A percentile compares a stretch with the other conserved stretches of the same genome.
phyloP scores from a whole-genome alignment of 306 rosid genomes.

The Glycine latifolia region DNA sequence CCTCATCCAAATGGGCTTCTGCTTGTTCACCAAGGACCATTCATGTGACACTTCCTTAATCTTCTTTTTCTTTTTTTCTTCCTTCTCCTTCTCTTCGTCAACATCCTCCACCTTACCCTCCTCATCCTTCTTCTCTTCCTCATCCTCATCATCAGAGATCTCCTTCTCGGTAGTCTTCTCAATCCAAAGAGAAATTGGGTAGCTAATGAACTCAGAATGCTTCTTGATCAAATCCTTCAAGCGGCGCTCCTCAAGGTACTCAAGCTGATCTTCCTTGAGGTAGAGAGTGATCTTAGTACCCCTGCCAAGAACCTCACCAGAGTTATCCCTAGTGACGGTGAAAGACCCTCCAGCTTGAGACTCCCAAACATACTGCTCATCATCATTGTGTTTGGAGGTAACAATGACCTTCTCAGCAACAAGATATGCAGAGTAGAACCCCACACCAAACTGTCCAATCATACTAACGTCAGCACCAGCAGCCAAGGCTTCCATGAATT shows the following conservation, averaged over 20 bases:
- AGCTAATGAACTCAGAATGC: constrained; percentile 91
- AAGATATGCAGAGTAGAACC: constrained; percentile 88
- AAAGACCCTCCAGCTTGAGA: constrained; percentile 92
- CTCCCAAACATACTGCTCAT: constrained; percentile 91
- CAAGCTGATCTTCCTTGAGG: constrained; percentile 91
- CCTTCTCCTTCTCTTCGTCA: constrained; percentile 89
- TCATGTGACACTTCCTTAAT: constrained; percentile 86
- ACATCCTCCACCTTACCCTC: constrained; percentile 90
- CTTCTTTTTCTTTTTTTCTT: constrained; percentile 86
- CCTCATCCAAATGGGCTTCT: constrained; percentile 95
- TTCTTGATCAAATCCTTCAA: constrained; percentile 85
- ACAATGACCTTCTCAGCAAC: constrained; percentile 91
- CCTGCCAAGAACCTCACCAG: constrained; percentile 81
- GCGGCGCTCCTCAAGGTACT: constrained; percentile 87
- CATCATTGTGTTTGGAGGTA: constrained; percentile 82
- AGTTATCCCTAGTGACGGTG: constrained; percentile 77
- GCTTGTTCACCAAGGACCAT: constrained; percentile 90
- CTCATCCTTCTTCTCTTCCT: constrained; percentile 92
- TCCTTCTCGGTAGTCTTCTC: constrained; percentile 93
- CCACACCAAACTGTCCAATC: constrained; percentile 95
- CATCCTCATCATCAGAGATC: constrained; percentile 87
- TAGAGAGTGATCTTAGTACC: constrained; percentile 76
- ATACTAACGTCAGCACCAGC: constrained; percentile 97
- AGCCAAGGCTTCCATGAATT: constrained; percentile 90
- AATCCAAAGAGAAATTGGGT: constrained; percentile 87